Conservation (phyloP, 2,329 filamentous ascomycete genomes). For the Cercospora sesami region DNA sequence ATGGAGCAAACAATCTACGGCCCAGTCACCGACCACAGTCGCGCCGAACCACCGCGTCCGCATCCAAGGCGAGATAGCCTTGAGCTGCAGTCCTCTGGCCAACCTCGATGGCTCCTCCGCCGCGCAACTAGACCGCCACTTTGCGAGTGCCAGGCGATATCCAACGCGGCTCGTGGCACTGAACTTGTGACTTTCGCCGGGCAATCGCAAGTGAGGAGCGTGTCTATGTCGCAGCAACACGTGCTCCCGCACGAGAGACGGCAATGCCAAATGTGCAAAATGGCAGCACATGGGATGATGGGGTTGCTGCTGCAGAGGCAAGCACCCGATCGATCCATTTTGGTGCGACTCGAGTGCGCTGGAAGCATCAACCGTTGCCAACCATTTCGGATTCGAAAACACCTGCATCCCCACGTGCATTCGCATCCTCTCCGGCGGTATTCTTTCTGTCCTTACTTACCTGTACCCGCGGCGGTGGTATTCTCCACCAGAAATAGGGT, state of each 20-base stretch:
- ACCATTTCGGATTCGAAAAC: not conserved
- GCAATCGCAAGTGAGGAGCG: not conserved
- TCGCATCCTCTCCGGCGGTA: not conserved
- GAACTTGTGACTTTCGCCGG: not conserved
- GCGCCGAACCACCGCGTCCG: not conserved
- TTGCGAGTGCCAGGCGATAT: not conserved
- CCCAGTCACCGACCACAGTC: not conserved
- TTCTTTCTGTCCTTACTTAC: not conserved
- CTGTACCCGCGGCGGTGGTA: not conserved
- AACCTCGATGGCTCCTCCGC: not conserved
- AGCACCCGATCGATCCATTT: not conserved
- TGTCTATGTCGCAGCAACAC: not conserved
- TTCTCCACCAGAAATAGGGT: not conserved
- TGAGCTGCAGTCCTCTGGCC: not conserved
- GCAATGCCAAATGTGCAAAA: not conserved
- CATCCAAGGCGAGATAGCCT: not conserved
- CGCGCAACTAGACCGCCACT: not conserved
- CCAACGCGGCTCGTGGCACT: not conserved
- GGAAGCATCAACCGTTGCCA: not conserved
- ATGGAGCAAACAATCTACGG: not conserved
- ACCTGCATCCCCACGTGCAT: constrained; percentile 1
- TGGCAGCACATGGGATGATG: not conserved
- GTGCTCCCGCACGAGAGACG: not conserved
- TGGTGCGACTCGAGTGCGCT: not conserved
- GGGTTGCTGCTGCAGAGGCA: not conserved